Base-by-base conservation (phyloP, 2,329 filamentous ascomycete genomes). In the Penicillium sp. region DNA sequence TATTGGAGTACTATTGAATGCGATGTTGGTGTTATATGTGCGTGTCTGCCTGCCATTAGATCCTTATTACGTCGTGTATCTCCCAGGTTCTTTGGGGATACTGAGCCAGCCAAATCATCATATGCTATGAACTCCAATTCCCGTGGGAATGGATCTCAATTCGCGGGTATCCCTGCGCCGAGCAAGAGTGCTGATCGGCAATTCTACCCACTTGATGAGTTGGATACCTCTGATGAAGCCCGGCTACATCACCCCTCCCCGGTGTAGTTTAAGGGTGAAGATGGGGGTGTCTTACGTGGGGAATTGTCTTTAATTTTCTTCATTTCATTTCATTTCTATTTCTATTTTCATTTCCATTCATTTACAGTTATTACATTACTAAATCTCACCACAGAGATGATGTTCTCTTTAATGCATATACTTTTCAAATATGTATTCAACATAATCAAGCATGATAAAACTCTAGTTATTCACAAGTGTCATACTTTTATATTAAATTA, bases 1-100 rank as follows among this genome's bases (percentile, higher is more conserved):
- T 70, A 70, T 56, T 72, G 70, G 70, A 68, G 65, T 50, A 70
- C 68, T 2, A 65, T 72, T 50, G 70, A 72, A 60, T 59, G 62
- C 29, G 60, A 71, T 23, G 65, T 72, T 3, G 69, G 68, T 4
- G 58, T 72, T 19, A 68, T 72, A 44, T 70, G 69, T 50, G 68
- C 69, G 0, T 72, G 70, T 46, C 51, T 72, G 7, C 70, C 70
- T 0, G 68, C 69, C 1, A 64, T 78, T 16, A 72, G 75, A 34
- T 68, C 73, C 2, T 66, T 78, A 3, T 65, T 78, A 29, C 69
- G 74, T n/a, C 71, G 68, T 16, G 34, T 72, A 11, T 74, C 72
- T 44, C 75, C 76, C 27, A 63, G 60, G n/a, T 38, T 72, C 1
- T 69, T 77, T 51, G 75, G 72, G 9, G 70, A 71, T 15, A 74